Base-by-base conservation (phyloP, 2,329 filamentous ascomycete species). In the Trichoderma lentiforme region DNA sequence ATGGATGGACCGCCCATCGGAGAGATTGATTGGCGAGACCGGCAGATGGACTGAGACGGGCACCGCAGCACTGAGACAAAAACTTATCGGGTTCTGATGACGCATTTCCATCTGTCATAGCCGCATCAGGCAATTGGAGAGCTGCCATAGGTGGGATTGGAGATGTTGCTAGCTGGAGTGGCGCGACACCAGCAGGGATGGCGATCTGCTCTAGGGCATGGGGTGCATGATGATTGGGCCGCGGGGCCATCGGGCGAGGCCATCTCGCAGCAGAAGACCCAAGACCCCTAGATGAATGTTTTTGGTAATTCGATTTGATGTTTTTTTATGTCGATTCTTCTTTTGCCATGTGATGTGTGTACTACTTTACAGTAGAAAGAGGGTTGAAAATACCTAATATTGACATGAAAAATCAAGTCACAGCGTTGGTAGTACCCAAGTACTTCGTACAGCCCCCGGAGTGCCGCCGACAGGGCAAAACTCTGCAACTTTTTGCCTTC, bases 71-170 rank as follows among this genome's bases (percentile, higher is more conserved):
- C 32, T n/a, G 51, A 26, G 53, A 32, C 36, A 53, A 30, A 21
- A 56, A 71, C 68, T 71, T 72, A 73, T 73, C 62, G 62, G 43
- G 39, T 71, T 72, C 74, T 71, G 58, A 76, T 79, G 77, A 78
- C 77, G 77, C 77, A 78, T 77, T 78, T 77, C 74, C 65, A 65
- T 73, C 73, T 79, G 76, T 78, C 76, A 77, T 74, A 24, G 32
- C 58, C 69, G 30, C 51, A 39, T 58, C 58, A 64, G 62, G 53
- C 60, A 58, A 69, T 71, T 70, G 72, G 67, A 30, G 71, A 43
- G 24, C 53, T 34, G 64, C 34, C 57, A 72, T 72, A 64, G 71
- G 71, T 69, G 56, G 57, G 71, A 72, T 70, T 51, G 53, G 64
- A 21, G 51, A 67, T 43, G 30, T 30, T 53, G 70, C 39, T 34